Conservation (phyloP, 306 rosid genomes). For the Clitoria ternatea region DNA sequence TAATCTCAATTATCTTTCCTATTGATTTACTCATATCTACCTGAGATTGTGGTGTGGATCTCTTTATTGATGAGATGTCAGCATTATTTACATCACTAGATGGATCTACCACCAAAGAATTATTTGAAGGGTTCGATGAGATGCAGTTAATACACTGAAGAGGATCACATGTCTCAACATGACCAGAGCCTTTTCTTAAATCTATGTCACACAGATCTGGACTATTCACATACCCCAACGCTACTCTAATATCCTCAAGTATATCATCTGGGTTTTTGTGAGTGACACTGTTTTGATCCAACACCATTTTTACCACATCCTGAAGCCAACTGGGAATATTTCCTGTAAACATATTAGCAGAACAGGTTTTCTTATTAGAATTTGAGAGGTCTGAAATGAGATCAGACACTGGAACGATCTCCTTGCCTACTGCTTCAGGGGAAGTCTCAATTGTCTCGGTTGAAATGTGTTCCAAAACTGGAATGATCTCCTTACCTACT, state of each 20-base stretch:
- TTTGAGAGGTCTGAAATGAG: slow-evolving; percentile 29
- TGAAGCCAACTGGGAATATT: slow-evolving; percentile 61
- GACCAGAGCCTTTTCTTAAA: slow-evolving; percentile 26
- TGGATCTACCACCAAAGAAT: slow-evolving; percentile 24
- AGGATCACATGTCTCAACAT: slow-evolving; percentile 31
- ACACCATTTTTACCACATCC: slow-evolving; percentile 45
- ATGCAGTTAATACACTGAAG: slow-evolving; percentile 14
- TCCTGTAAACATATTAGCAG: slow-evolving; percentile 21
- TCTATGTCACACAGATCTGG: slow-evolving; percentile 19
- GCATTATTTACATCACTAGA: slow-evolving; percentile 21
- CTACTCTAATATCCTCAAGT: slow-evolving; percentile 49
- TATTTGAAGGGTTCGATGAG: slow-evolving; percentile 27
- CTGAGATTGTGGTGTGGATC: slow-evolving; percentile 30
- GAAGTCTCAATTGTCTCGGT: neutral
- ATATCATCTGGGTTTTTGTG: slow-evolving; percentile 43
- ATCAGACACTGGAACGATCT: slow-evolving; percentile 42
- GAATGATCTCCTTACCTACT: slow-evolving; percentile 37
- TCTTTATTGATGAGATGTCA: slow-evolving; percentile 25
- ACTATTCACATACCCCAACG: slow-evolving; percentile 33
- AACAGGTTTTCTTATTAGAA: slow-evolving; percentile 35
- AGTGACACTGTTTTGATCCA: slow-evolving; percentile 45
- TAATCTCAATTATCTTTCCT: slow-evolving; percentile 71
- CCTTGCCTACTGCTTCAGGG: slow-evolving; percentile 34
- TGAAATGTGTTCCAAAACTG: slow-evolving; percentile 35
- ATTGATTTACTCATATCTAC: slow-evolving; percentile 47